Percentiles rank a stretch among this genome's conserved stretches.
phyloP scores from a whole-genome alignment of 192 early-diverging fungal species.

The Entomortierella parvispora region DNA sequence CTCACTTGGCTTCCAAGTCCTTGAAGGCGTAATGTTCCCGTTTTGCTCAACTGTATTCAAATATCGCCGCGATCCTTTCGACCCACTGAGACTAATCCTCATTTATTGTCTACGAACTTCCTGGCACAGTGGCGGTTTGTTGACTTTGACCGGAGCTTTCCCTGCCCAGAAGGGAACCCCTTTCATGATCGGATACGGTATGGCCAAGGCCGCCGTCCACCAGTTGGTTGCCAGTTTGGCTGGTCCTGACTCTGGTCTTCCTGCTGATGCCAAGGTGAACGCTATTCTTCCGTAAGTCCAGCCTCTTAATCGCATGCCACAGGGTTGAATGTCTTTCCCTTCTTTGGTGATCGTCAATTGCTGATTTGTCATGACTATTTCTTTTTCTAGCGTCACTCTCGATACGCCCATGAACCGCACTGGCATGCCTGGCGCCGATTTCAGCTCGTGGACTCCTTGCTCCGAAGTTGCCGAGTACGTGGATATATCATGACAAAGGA shows the following conservation, averaged over 20 bases:
- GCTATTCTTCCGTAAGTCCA: constrained; percentile 73
- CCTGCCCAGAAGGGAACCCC: constrained; percentile 81
- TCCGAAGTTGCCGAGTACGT: constrained; percentile 71
- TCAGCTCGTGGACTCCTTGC: constrained; percentile 87
- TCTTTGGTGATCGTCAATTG: background rate
- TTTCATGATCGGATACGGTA: constrained; percentile 85
- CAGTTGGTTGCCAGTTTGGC: constrained; percentile 86
- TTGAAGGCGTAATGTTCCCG: constrained; percentile 70
- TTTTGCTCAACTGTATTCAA: background rate
- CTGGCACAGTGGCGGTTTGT: constrained; percentile 67
- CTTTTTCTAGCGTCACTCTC: constrained; percentile 69
- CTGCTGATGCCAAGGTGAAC: constrained; percentile 69
- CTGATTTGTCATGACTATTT: constrained; percentile 13
- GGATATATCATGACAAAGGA: background rate
- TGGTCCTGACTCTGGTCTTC: constrained; percentile 76
- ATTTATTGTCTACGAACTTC: constrained; percentile 3
- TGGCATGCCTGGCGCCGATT: constrained; percentile 86
- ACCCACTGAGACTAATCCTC: background rate
- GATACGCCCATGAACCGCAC: constrained; percentile 94
- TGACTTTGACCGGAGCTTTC: constrained; percentile 83
- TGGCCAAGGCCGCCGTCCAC: constrained; percentile 94
- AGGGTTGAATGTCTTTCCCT: background rate
- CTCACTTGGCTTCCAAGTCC: constrained; percentile 76
- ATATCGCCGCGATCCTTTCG: background rate
- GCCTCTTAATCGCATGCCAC: background rate